phyloP scores from a whole-genome alignment of 2,329 filamentous ascomycete genomes.

The Neoarthrinium moseri region DNA sequence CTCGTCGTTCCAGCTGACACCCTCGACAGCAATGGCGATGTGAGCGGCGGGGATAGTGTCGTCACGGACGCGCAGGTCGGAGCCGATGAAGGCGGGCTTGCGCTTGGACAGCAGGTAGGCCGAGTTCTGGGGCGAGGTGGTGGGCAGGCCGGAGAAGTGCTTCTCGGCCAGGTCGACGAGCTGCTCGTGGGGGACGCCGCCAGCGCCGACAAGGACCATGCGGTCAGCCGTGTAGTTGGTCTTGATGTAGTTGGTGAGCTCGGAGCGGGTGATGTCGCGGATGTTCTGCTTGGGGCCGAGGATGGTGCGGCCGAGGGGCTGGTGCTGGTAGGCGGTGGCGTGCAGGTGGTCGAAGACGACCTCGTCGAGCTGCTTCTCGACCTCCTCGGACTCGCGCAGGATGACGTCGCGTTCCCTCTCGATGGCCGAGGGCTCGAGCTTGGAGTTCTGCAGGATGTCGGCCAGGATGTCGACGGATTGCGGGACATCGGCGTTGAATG shows the following conservation, averaged over 20 bases:
- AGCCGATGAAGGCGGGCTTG: slow-evolving; percentile 93
- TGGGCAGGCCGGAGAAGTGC: slow-evolving; percentile 81
- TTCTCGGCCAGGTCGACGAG: slow-evolving; percentile 96
- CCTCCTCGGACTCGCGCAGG: slow-evolving; percentile 97
- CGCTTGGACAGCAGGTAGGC: slow-evolving; percentile 77
- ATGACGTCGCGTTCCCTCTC: slow-evolving; percentile 99
- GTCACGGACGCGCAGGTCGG: slow-evolving; percentile 92
- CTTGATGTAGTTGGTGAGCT: slow-evolving; percentile 96
- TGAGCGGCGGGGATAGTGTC: slow-evolving; percentile 95
- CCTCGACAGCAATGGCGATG: slow-evolving; percentile 97
- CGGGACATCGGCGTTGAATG: slow-evolving; percentile 96
- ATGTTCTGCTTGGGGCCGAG: slow-evolving; percentile 98
- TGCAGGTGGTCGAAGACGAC: slow-evolving; percentile 99
- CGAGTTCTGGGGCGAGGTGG: slow-evolving; percentile 70
- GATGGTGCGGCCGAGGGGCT: slow-evolving; percentile 96
- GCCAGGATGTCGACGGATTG: slow-evolving; percentile 96
- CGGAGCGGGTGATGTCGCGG: slow-evolving; percentile 86
- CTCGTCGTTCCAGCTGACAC: slow-evolving; percentile 98
- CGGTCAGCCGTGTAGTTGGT: slow-evolving; percentile 99
- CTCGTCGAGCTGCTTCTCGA: slow-evolving; percentile 99
- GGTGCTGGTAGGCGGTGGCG: slow-evolving; percentile 94
- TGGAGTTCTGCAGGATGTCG: slow-evolving; percentile 99
- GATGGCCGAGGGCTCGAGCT: slow-evolving; percentile 88
- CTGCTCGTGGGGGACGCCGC: slow-evolving; percentile 89
- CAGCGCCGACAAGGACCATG: slow-evolving; percentile 96